Conservation (phyloP, 768 basidiomycete genomes). For the Naematelia aurantialba region DNA sequence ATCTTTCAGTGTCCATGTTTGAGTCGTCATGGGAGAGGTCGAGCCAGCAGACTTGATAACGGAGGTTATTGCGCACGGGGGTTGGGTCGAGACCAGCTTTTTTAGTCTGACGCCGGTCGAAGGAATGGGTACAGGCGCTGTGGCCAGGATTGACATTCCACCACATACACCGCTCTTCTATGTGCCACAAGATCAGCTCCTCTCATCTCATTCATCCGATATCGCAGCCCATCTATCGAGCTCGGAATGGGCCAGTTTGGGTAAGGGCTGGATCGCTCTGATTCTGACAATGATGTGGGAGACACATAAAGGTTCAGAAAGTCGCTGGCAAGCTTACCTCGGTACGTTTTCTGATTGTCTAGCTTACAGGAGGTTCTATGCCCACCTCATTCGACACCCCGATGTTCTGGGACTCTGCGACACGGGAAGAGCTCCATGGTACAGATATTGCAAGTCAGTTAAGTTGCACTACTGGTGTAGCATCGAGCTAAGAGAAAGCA, state of each 20-base stretch:
- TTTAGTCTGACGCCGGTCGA: conserved; percentile 43
- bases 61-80: conserved; percentile 29
- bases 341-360: conserved; percentile 53
- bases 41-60: not conserved
- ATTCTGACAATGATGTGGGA: conserved; percentile 99
- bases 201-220: conserved; percentile 72
- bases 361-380: conserved; percentile 55
- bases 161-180: conserved; percentile 72
- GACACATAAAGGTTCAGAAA: conserved; percentile 59
- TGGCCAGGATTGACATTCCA: conserved; percentile 70
- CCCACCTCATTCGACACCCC: conserved; percentile 77
- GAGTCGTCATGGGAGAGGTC: not conserved
- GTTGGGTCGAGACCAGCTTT: conserved; percentile 29
- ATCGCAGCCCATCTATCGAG: conserved; percentile 62
- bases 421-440: conserved; percentile 70
- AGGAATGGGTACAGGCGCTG: conserved; percentile 63
- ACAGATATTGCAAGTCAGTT: conserved; percentile 75
- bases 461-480: not conserved
- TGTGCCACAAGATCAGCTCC: conserved; percentile 69
- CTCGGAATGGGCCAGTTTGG: conserved; percentile 65
- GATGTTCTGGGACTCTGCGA: conserved; percentile 84
- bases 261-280: conserved; percentile 76
- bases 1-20: not conserved
- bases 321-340: conserved; percentile 71
- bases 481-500: conserved; percentile 39